phyloP scores from a whole-genome alignment of 1,284 basidiomycete species.

The Athelia psychrophila region DNA sequence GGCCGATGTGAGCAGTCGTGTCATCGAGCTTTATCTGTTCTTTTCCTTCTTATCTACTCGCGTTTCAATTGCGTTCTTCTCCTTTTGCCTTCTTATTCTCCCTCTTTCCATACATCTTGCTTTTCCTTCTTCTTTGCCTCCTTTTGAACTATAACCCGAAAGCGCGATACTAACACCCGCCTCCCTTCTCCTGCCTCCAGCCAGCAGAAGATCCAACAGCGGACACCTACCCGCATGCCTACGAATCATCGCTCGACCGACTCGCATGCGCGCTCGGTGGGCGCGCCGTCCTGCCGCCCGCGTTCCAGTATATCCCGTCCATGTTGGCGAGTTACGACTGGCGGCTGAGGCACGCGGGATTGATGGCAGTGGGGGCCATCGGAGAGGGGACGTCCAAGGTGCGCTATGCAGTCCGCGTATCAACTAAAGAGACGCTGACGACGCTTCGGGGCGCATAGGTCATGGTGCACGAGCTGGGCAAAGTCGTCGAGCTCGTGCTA shows the following conservation, averaged over 20 bases:
- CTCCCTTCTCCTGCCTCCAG: constrained; percentile 28
- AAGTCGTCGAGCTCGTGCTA: constrained; percentile 36
- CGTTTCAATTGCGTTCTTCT: constrained; percentile 1
- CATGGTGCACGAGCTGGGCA: constrained; percentile 74
- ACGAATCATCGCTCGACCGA: constrained; percentile 78
- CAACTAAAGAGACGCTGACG: constrained; percentile 3
- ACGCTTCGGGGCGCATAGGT: constrained; percentile 42
- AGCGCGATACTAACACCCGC: not conserved
- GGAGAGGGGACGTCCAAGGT: constrained; percentile 75
- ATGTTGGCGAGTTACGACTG: constrained; percentile 81
- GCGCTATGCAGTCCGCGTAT: not conserved
- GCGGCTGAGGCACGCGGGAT: constrained; percentile 75
- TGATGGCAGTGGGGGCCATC: constrained; percentile 79
- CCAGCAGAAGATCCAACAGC: constrained; percentile 69
- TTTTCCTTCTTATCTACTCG: constrained; percentile 4
- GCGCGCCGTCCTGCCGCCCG: constrained; percentile 64
- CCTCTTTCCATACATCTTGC: too few species aligned
- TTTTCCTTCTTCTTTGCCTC: too few species aligned
- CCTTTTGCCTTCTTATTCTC: too few species aligned
- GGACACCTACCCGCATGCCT: constrained; percentile 68
- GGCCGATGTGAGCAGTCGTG: constrained; percentile 57
- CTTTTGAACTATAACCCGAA: too few species aligned
- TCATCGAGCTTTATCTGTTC: constrained; percentile 1
- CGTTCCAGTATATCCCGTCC: constrained; percentile 76
- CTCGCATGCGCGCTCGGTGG: constrained; percentile 76